phyloP scores from a whole-genome alignment of 2,329 filamentous ascomycete genomes.

The Trichoderma polysporum region DNA sequence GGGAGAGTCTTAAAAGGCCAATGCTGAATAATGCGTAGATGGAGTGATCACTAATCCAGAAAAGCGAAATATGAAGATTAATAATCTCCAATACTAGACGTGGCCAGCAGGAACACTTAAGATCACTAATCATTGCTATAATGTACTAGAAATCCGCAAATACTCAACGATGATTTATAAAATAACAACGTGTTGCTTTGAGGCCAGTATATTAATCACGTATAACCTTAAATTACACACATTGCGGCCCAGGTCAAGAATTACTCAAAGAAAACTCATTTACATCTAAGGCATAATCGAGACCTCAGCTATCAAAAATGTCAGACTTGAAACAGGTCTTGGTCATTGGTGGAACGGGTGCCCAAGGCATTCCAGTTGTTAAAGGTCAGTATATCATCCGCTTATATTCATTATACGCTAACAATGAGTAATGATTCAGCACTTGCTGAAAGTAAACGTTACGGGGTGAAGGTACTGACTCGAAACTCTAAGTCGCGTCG shows the following conservation, averaged over 20 bases:
- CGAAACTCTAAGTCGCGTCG: not conserved
- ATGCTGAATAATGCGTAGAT: not conserved
- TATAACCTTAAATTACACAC: not conserved
- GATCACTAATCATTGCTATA: not conserved
- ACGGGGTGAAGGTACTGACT: not conserved
- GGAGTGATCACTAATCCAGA: not conserved
- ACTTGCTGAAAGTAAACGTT: not conserved
- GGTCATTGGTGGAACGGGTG: not conserved
- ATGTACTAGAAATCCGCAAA: too few species aligned
- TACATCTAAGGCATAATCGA: not conserved
- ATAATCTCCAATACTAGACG: not conserved
- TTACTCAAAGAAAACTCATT: not conserved
- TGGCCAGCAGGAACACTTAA: not conserved
- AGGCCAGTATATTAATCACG: not conserved
- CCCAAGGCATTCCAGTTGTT: not conserved
- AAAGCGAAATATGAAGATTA: not conserved
- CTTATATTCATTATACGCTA: not conserved
- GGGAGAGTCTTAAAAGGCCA: not conserved
- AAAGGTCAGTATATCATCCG: not conserved
- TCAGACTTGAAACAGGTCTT: not conserved
- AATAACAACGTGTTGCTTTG: not conserved
- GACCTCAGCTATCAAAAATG: not conserved
- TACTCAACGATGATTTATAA: not conserved
- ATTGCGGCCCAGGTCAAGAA: not conserved
- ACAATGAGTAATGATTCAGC: not conserved